Conservation (phyloP, 2,329 filamentous ascomycete species). For the Colletotrichum nymphaeae region DNA sequence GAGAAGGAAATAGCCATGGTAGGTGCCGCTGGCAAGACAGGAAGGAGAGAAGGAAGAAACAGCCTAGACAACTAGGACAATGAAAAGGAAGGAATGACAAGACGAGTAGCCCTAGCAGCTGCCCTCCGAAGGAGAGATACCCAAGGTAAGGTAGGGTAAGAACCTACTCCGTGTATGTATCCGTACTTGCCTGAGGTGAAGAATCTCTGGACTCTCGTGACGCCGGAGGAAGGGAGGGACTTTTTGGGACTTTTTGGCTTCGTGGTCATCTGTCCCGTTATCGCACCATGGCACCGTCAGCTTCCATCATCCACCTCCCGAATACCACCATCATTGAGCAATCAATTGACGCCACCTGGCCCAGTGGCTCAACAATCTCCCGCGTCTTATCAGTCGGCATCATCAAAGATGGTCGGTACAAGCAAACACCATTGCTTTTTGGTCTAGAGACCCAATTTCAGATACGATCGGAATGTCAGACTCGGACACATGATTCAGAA, state of each 20-base stretch:
- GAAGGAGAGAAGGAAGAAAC: background rate
- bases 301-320: no score
- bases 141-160: background rate
- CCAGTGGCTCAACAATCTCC: background rate
- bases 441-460: conserved; percentile 2
- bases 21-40: background rate
- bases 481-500: background rate
- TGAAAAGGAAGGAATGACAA: background rate
- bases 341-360: background rate
- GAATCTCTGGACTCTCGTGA: background rate
- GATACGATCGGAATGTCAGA: conserved; percentile 8
- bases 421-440: conserved; percentile 14
- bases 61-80: background rate
- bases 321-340: background rate
- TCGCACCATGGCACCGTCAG: no score
- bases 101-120: background rate
- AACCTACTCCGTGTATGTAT: background rate
- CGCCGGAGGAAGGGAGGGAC: background rate
- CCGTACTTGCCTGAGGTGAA: background rate
- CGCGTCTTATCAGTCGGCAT: conserved; percentile 4
- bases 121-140: no score
- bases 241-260: background rate
- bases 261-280: no score
- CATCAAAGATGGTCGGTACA: background rate
- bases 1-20: background rate